Conservation (phyloP, 495 filamentous ascomycete genomes). For the Penicillium odoratum region DNA sequence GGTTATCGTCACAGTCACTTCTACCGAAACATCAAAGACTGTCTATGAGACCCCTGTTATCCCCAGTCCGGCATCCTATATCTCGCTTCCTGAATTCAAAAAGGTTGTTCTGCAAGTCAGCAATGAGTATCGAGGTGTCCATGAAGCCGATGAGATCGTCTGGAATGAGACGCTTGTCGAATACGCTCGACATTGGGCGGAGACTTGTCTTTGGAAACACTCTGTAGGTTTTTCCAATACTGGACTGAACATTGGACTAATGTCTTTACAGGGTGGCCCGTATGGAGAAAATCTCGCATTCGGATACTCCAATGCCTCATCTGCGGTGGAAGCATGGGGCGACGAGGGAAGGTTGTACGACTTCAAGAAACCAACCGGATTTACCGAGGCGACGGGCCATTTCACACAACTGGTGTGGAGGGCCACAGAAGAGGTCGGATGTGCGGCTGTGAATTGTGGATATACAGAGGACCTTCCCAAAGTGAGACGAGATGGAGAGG, state of each 20-base stretch:
- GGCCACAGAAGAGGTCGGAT: conserved; percentile 67
- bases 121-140: conserved; percentile 64
- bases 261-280: conserved; percentile 51
- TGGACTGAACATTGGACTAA: background rate
- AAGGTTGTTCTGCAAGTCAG: conserved; percentile 61
- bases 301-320: conserved; percentile 60
- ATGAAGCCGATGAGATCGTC: conserved; percentile 58
- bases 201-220: conserved; percentile 61
- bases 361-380: conserved; percentile 53
- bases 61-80: conserved; percentile 48
- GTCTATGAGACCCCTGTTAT: conserved; percentile 27
- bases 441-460: conserved; percentile 61
- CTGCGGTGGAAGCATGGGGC: conserved; percentile 67
- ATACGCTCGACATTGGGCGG: conserved; percentile 54
- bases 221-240: conserved; percentile 41
- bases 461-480: conserved; percentile 19
- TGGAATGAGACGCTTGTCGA: conserved; percentile 67
- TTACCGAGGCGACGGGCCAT: conserved; percentile 70
- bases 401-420: conserved; percentile 87
- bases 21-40: conserved; percentile 23
- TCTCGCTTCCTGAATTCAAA: conserved; percentile 48
- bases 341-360: conserved; percentile 62
- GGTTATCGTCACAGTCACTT: conserved; percentile 14
- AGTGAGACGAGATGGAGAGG: conserved; percentile 12
- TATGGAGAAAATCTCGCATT: conserved; percentile 79